Evolutionary conservation across 2,329 filamentous ascomycete genomes (phyloP), one percentile per base, ranked within the genome.

Genomic region (Gremmenia infestans): DNA sequence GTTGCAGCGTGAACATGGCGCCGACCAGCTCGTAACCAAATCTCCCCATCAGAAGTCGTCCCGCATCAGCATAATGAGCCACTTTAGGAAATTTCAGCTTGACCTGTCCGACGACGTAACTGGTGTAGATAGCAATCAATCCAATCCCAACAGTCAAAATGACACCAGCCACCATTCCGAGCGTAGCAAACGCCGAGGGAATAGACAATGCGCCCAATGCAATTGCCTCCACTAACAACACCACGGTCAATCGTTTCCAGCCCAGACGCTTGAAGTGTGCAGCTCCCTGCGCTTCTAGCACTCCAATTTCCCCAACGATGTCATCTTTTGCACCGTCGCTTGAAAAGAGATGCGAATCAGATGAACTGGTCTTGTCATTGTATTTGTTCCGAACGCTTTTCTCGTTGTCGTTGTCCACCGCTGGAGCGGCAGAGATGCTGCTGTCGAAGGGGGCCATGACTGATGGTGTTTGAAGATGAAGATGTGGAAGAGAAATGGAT

Each of bases 11-110:
- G 61, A 81, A 78, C 6, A 73, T 77, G 15, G 72, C 65, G 4
- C 79, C 81, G 50, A 82, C 71, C 35, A 85, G 58, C 60, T 82
- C 78, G 32, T 76, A 73, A 1, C 79, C 80, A 43, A 77, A 71
- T 8, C 63, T 68, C 0, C 83, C 83, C 50, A 72, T 70, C 19
- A 85, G 70, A 15, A 85, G 69, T 46, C 77, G 71, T 12, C 81
- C 81, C 2, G 80, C 81, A 64, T 86, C 82, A 2, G 80, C 80
- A 55, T 67, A 67, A 35, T 67, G 63, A 22, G 60, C 56, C 6
- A 68, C 63, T 9, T 65, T 37, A 11, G 66, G 66, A 40, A 57
- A 67, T 8, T 55, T 56, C 42, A 68, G 22, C 50, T 66, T 67
- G 43, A 68, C 61, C 25, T 73, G 71, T 8, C 73, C 72, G 48